These are phyloP conservation scores for Hyphopichia burtonii DNA, from an alignment of 1,139 yeast species.

Conservation along the genomic window DNA sequence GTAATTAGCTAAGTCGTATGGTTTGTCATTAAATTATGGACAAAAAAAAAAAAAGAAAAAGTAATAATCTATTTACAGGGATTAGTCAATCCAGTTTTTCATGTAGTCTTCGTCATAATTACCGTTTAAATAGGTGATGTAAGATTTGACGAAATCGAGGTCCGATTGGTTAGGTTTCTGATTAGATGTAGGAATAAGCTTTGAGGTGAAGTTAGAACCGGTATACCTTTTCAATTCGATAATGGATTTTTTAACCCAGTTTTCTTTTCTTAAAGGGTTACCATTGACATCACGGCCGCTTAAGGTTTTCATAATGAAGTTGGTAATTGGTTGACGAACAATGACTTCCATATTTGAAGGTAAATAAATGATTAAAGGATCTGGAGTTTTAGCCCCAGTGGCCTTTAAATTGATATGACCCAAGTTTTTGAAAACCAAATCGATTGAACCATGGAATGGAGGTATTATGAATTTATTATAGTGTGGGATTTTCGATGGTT, in stretches of 20 bases:
- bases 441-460: constrained; percentile 67
- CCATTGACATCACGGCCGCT: constrained; percentile 41
- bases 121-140: constrained; percentile 4
- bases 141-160: constrained; percentile 6
- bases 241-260: constrained; percentile 25
- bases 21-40: too few relatives aligned
- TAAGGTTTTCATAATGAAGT: constrained; percentile 31
- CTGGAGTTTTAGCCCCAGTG: constrained; percentile 48
- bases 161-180: constrained; percentile 4
- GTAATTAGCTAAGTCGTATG: too few relatives aligned
- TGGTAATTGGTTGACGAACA: constrained; percentile 37
- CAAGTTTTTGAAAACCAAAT: constrained; percentile 64
- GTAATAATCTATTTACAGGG: too few relatives aligned
- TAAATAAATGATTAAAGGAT: constrained; percentile 30
- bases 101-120: constrained; percentile 1
- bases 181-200: constrained; percentile 16
- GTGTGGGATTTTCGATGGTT: constrained; percentile 24
- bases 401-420: constrained; percentile 68
- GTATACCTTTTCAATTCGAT: constrained; percentile 24
- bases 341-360: constrained; percentile 31
- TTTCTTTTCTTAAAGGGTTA: constrained; percentile 31
- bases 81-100: constrained; percentile 6
- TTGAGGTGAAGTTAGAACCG: constrained; percentile 23
- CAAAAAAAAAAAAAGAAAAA: too few relatives aligned
- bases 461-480: constrained; percentile 52